Base-by-base conservation (phyloP, 768 basidiomycete genomes). In the Dacryopinax spathularia region DNA sequence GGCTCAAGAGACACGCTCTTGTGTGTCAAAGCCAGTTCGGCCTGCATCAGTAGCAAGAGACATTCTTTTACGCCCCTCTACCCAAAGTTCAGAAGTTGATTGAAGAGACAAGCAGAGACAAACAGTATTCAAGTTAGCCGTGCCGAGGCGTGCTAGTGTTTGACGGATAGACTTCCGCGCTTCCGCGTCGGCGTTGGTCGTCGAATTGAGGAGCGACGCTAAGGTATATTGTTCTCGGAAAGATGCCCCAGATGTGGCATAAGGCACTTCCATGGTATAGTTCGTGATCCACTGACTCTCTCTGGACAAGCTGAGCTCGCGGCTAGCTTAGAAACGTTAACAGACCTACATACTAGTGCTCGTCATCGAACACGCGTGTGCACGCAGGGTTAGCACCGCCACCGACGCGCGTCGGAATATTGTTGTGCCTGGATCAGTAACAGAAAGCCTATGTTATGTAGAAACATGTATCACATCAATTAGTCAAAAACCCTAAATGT, bases 1-100 rank as follows among this genome's bases (percentile, higher is more conserved):
- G 88, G 90, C 60, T 83, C 79, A 66, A 91, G 75, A 56, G 48
- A 56, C 9, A 56, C 48, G 7, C 25, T 29, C 25, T 56, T 56
- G 48, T 56, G 25, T 13, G 18, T 56, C 20, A 56, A 29, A 31
- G 48, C 10, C 5, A 56, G 29, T 18, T 56, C 48, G 15, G 48
- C 48, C 20, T 56, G 48, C 48, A 56, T 56, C 3, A 56, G 48
- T 15, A 56, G 29, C 18, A 56, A 20, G 4, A 56, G 48, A 18
- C 48, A 56, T 56, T 56, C 48, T 56, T 56, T 56, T 9, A 56
- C 48, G 25, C 31, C 48, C 5, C 31, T 10, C 48, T 56, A 29
- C 7, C 25, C 5, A 18, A 3, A 3, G 18, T 3, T 56, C 7
- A 56, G 29, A 13, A 9, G 20, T 13, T 27, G 20, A 27, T 22